Conservation (phyloP, 2,329 filamentous ascomycete species). For the Aspergillus cejpii region DNA sequence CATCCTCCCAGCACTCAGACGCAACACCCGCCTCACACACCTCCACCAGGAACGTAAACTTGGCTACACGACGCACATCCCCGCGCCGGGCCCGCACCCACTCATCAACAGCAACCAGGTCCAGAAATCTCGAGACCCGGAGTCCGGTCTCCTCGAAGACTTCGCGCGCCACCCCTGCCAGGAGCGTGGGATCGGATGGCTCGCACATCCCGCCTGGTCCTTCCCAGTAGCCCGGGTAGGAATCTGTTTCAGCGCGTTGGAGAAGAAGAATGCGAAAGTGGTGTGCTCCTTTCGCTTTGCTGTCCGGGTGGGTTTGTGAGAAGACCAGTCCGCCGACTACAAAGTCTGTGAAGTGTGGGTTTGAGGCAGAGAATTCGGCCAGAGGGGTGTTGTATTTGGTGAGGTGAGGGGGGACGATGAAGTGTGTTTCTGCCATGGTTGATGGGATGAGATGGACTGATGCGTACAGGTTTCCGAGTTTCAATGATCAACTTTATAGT, state of each 20-base stretch:
- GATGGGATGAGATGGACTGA: neutral
- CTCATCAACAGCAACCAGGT: constrained; percentile 34
- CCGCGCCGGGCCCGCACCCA: constrained; percentile 26
- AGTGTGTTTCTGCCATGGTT: constrained; percentile 1
- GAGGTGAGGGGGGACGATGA: constrained; percentile 27
- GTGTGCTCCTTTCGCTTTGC: constrained; percentile 14
- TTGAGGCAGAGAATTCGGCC: constrained; percentile 19
- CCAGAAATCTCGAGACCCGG: constrained; percentile 38
- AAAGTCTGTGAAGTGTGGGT: constrained; percentile 26
- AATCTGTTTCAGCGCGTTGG: constrained; percentile 40
- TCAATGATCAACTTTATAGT: too few relatives aligned
- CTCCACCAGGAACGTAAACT: constrained; percentile 37
- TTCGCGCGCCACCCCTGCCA: constrained; percentile 47
- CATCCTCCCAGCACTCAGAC: constrained; percentile 14
- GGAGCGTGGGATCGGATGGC: constrained; percentile 40
- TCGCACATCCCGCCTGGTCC: constrained; percentile 48
- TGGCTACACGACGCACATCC: constrained; percentile 22
- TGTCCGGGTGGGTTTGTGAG: constrained; percentile 10
- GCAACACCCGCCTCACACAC: constrained; percentile 20
- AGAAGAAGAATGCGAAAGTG: constrained; percentile 37
- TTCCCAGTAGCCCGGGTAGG: constrained; percentile 43
- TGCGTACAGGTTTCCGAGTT: too few relatives aligned
- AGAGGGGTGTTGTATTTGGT: constrained; percentile 26
- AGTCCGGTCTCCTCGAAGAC: constrained; percentile 49
- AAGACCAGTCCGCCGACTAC: constrained; percentile 28